Percentiles rank a stretch among this genome's conserved stretches.
Conservation (phyloP, 2,329 filamentous ascomycete genomes). For the Colletotrichum chlorophyti region DNA sequence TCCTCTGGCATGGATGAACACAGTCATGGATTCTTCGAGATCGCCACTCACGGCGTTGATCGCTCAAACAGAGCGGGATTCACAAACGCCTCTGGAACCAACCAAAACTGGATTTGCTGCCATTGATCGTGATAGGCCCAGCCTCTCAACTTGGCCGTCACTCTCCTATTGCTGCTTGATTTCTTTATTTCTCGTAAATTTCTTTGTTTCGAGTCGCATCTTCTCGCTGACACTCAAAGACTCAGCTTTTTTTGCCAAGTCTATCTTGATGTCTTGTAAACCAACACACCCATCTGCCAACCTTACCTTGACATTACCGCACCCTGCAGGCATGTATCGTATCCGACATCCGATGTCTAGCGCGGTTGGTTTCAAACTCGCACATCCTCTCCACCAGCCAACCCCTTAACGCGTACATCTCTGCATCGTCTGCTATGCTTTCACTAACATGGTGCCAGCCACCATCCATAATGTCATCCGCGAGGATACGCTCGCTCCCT, state of each 20-base stretch:
- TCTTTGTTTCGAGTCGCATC: no score
- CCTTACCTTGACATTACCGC: not conserved
- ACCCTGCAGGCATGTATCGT: not conserved
- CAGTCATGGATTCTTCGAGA: conserved; percentile 13
- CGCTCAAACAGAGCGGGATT: no score
- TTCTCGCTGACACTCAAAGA: not conserved
- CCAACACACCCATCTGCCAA: not conserved
- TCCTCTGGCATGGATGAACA: conserved; percentile 24
- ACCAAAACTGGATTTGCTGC: not conserved
- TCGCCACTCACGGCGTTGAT: conserved; percentile 1
- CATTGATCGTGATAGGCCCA: conserved; percentile 1
- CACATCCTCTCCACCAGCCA: conserved; percentile 8
- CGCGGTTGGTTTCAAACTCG: conserved; percentile 14
- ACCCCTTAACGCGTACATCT: conserved; percentile 12
- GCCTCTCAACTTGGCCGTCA: not conserved
- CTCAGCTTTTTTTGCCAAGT: conserved; percentile 11
- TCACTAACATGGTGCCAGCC: conserved; percentile 8
- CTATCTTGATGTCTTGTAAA: not conserved
- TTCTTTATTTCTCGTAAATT: not conserved
- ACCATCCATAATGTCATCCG: not conserved
- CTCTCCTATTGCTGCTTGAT: not conserved
- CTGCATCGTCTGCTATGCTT: not conserved
- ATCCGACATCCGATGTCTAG: conserved; percentile 13
- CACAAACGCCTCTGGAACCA: no score
- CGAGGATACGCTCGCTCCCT: conserved; percentile 4